Evolutionary conservation across 2,329 filamentous ascomycete genomes (phyloP).

Genomic region (Fusarium sp.): DNA sequence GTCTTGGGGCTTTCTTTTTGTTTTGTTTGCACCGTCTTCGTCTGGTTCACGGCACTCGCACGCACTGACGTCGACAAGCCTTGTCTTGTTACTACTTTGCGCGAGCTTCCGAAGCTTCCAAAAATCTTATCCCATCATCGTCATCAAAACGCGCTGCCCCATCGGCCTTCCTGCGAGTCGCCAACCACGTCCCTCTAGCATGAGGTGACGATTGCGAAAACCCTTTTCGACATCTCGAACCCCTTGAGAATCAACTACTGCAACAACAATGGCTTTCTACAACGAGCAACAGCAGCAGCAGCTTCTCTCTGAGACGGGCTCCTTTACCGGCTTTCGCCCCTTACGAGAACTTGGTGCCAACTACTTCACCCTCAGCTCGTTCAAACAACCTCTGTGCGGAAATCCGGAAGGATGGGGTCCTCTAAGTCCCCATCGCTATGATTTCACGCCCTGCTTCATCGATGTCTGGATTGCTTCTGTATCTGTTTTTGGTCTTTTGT

Average conservation of each 20-base stretch:
- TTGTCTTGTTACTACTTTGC: not conserved
- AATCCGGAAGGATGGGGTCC: conserved; percentile 97
- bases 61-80: conserved; percentile 28
- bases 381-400: conserved; percentile 81
- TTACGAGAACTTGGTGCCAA: conserved; percentile 63
- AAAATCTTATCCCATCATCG: conserved; percentile 16
- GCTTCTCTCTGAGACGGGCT: conserved; percentile 67
- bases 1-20: not conserved
- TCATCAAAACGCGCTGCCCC: conserved; percentile 30
- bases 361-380: conserved; percentile 68
- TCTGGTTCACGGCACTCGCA: conserved; percentile 10
- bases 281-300: conserved; percentile 60
- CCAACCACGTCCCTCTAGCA: conserved; percentile 33
- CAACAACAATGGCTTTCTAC: conserved; percentile 49
- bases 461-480: conserved; percentile 88
- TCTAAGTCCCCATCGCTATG: conserved; percentile 85
- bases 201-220: conserved; percentile 61
- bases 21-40: not conserved
- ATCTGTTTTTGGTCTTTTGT: conserved; percentile 80
- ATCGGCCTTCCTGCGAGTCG: conserved; percentile 9
- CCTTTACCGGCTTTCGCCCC: conserved; percentile 68
- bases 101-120: conserved; percentile 34
- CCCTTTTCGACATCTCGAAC: conserved; percentile 35
- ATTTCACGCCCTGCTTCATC: conserved; percentile 97
- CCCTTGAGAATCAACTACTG: conserved; percentile 14